Evolutionary conservation across 305 asterid species (phyloP), one percentile per base, ranked within the genome.

Genomic region (Lippia alba): DNA sequence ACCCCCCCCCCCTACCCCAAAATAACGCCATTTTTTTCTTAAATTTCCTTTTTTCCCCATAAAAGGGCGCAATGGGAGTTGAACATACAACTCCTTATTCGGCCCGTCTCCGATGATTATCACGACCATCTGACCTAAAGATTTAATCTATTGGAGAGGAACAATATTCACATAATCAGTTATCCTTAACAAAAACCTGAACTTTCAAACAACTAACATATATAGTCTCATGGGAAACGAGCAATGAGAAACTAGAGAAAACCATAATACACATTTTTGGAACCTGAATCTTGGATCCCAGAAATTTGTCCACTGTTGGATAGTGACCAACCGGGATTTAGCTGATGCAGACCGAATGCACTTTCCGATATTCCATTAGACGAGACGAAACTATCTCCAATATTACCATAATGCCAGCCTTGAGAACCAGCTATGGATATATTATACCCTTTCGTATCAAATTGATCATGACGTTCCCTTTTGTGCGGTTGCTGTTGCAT

Each of bases 241-340:
- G 14, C 10, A 64, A 46, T 5, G 30, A 49, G 14, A 69, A 16
- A 36, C 32, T 39, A 45, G 19, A 57, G 33, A 46, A 60, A 64
- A 56, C 11, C 44, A 36, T n/a, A 3, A 12, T 46, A 12, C 30
- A 12, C 15, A 8, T 12, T 51, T 51, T 41, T 15, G 53, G 61
- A 79, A 83, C 86, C 85, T 69, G 84, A 66, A 55, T 55, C 75
- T 40, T 78, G 80, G 66, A 80, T 20, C 56, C 67, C 66, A 40
- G 72, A 45, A 54, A 65, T 41, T 64, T 34, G 56, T 20, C 76
- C 80, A 32, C 53, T 32, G 41, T 57, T 39, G 41, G 39, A 49
- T 51, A 69, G 75, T 20, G 66, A 56, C 49, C 72, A 76, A 60
- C 56, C 41, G 16, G 58, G 57, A 46, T 63, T 75, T 66, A 59